Base-by-base conservation (phyloP, 805 yeast genomes). In the Pichia cabralensis region DNA sequence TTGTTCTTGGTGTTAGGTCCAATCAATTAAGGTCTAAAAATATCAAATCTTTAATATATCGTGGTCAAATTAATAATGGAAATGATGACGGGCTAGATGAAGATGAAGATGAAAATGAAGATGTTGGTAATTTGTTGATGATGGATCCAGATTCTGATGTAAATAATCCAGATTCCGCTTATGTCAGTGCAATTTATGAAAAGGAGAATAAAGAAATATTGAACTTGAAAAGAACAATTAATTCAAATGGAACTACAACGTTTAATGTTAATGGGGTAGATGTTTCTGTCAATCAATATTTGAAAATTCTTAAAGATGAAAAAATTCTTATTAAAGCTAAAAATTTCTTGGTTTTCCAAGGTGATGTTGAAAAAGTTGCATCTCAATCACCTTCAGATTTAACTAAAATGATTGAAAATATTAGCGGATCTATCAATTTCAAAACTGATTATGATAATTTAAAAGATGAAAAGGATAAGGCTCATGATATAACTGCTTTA, bases 361-460 rank as follows among this genome's bases (percentile, higher is more conserved):
- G 98, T 40, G 97, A 89, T 52, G 94, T 92, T 33, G 97, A 89
- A 54, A 80, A 77, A 46, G 76, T 92, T 26, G 97, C 97, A 0
- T 69, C 94, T 0, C 94, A 88, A 53, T 74, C 89, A 0, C 74
- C 96, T 0, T 56, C 58, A 17, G 94, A 85, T 25, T 64, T 92
- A 40, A 74, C 94, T 2, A 66, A 61, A 28, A 56, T 88, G 41
- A 62, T 92, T 35, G 98, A 92, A 57, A 74, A 74, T 12, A 75
- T 92, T 19, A 80, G 94, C 40, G 95, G 96, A 0, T 82, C 95
- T 0, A 56, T 64, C 7, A 92, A 82, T 26, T 70, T 54, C 44
- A 69, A 72, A 30, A 62, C 61, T 20, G 84, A 84, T 38, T 89
- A 81, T 52, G 89, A 80, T 9, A 40, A 45, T 12, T 57, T 84